A percentile compares a stretch with the other conserved stretches of the same genome.
phyloP scores from a whole-genome alignment of 495 filamentous ascomycete genomes.

The Tuber aestivum region DNA sequence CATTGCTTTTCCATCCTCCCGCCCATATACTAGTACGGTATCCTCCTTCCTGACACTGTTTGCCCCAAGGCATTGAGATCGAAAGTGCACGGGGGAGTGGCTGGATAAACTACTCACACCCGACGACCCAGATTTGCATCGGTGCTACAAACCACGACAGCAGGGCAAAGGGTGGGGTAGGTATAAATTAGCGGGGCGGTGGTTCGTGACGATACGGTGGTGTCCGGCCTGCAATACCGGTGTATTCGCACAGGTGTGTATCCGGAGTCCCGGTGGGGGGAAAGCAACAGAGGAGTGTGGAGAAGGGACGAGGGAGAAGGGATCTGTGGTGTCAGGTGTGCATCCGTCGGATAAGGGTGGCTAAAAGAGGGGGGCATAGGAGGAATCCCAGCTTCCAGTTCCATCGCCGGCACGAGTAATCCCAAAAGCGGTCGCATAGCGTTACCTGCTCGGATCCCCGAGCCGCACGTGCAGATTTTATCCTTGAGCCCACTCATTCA shows the following conservation, averaged over 20 bases:
- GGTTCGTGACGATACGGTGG: not conserved
- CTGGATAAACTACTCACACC: not conserved
- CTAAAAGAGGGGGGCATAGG: not conserved
- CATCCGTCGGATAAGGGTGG: not conserved
- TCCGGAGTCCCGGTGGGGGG: not conserved
- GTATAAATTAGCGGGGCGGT: not conserved
- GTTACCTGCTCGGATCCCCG: not conserved
- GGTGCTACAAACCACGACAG: not conserved
- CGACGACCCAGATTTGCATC: not conserved
- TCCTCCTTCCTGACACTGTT: not conserved
- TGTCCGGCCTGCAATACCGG: not conserved
- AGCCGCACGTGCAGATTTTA: not conserved
- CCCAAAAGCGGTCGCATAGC: not conserved
- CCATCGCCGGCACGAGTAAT: not conserved
- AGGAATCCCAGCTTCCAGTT: conserved; percentile 1
- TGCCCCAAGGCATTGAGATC: not conserved
- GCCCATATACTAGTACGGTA: not conserved
- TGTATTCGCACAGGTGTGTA: not conserved
- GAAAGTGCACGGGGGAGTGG: not conserved
- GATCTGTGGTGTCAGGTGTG: not conserved
- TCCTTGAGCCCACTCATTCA: no score
- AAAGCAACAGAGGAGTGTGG: not conserved
- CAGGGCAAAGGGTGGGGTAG: not conserved
- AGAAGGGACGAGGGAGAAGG: not conserved
- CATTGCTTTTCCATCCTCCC: not conserved